Evolutionary conservation across 1,284 basidiomycete genomes (phyloP).

Genomic region (Rhodotorula sp.): DNA sequence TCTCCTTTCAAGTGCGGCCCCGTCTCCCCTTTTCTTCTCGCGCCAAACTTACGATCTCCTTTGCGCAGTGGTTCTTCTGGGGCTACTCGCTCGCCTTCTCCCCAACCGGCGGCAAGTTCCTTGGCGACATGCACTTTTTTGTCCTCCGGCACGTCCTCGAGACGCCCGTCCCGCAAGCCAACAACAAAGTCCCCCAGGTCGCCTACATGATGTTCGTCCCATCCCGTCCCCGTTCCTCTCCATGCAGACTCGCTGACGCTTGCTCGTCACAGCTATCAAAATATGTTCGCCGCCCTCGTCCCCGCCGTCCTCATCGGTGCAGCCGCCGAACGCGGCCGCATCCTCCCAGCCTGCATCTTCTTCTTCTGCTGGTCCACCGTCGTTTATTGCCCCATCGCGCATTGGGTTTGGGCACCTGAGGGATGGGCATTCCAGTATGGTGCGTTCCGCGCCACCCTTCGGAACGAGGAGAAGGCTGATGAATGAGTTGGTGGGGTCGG

Average conservation of each 20-base stretch:
- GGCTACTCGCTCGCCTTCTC: constrained; percentile 53
- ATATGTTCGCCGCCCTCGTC: constrained; percentile 80
- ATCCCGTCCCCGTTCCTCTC: constrained; percentile 40
- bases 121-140: constrained; percentile 67
- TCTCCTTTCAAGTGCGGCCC: constrained; percentile 54
- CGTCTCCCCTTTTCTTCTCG: neutral
- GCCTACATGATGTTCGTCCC: constrained; percentile 44
- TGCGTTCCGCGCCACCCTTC: neutral
- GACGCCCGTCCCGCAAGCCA: constrained; percentile 65
- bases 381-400: constrained; percentile 43
- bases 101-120: constrained; percentile 64
- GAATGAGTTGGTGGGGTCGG: constrained; percentile 41
- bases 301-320: constrained; percentile 67
- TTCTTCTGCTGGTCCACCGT: constrained; percentile 69
- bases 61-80: constrained; percentile 49
- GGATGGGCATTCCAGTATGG: constrained; percentile 38
- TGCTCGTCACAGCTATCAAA: constrained; percentile 71
- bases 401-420: constrained; percentile 42
- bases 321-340: constrained; percentile 82
- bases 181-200: constrained; percentile 57
- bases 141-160: constrained; percentile 67
- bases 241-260: constrained; percentile 65
- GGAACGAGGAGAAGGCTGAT: constrained; percentile 18
- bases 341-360: constrained; percentile 83
- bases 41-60: neutral